phyloP scores from a whole-genome alignment of 352 stramenopile species.

The Saprolegnia diclina region DNA sequence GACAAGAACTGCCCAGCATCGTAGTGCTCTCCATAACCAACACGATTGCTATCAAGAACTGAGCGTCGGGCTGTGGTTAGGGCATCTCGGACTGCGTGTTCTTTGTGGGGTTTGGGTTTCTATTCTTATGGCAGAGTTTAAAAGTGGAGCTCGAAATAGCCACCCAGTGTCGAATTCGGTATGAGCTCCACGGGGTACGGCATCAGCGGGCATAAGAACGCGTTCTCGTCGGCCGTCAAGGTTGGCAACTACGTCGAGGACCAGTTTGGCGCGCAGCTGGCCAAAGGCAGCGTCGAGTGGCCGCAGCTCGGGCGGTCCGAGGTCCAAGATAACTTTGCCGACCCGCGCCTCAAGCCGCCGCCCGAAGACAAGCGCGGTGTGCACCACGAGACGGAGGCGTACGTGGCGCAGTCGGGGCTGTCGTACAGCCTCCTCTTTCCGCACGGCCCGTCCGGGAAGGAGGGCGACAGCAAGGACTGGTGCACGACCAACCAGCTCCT shows the following conservation, averaged over 20 bases:
- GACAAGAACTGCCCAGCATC: no score
- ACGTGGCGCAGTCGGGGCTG: conserved; percentile 48
- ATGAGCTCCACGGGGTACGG: conserved; percentile 42
- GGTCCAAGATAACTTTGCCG: conserved; percentile 46
- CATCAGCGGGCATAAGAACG: conserved; percentile 81
- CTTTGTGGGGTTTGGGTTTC: no score
- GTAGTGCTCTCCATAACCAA: no score
- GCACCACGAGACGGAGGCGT: conserved; percentile 38
- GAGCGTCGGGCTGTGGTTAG: no score
- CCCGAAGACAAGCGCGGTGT: conserved; percentile 32
- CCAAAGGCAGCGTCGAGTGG: conserved; percentile 34
- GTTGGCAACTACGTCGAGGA: conserved; percentile 83
- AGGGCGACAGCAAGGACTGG: conserved; percentile 22
- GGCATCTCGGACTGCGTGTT: no score
- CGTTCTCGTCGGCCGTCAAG: conserved; percentile 65
- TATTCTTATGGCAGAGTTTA: no score
- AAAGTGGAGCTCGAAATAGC: no score
- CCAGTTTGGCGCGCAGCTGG: conserved; percentile 51
- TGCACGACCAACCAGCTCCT: conserved; percentile 36
- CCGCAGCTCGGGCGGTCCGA: conserved; percentile 47
- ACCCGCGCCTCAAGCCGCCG: conserved; percentile 39
- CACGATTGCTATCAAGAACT: no score
- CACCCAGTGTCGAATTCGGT: neutral
- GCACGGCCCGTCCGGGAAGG: conserved; percentile 37
- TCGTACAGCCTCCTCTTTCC: conserved; percentile 73